phyloP scores from a whole-genome alignment of 2,329 filamentous ascomycete genomes.

The Fusarium armeniacum region DNA sequence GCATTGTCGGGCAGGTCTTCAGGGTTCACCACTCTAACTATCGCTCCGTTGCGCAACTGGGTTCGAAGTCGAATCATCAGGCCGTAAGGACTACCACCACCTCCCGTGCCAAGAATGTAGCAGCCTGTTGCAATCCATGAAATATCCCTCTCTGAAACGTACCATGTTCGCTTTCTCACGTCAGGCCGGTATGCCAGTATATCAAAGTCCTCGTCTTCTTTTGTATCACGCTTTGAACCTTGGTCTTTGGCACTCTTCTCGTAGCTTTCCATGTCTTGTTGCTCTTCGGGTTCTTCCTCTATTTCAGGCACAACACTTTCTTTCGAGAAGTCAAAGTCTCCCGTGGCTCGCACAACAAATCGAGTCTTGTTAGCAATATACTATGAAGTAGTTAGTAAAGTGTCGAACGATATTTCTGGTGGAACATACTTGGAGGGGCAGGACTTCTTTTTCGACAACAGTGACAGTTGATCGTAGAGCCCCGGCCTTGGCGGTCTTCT shows the following conservation, averaged over 20 bases:
- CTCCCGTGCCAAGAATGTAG: constrained; percentile 73
- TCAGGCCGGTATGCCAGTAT: constrained; percentile 63
- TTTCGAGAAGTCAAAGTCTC: constrained; percentile 65
- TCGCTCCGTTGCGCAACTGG: constrained; percentile 64
- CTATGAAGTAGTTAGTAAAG: constrained; percentile 47
- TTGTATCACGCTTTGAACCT: neutral
- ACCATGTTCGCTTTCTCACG: constrained; percentile 67
- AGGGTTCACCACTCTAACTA: constrained; percentile 66
- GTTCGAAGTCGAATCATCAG: constrained; percentile 65
- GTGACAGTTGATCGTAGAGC: constrained; percentile 60
- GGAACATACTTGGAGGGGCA: constrained; percentile 64
- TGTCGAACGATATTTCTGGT: accelerated
- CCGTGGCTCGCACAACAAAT: constrained; percentile 71
- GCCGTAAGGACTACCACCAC: constrained; percentile 69
- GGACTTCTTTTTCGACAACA: constrained; percentile 66
- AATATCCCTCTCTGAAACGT: constrained; percentile 70
- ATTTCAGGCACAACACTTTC: constrained; percentile 5
- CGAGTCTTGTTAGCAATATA: constrained; percentile 67
- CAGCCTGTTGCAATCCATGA: constrained; percentile 70
- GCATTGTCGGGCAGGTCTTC: constrained; percentile 65
- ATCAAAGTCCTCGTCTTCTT: constrained; percentile 50
- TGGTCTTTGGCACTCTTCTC: constrained; percentile 33
- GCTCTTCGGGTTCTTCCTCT: constrained; percentile 11
- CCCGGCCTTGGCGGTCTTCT: constrained; percentile 61
- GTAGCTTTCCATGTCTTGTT: constrained; percentile 41